Evolutionary conservation across 345 rosid species (phyloP).

Genomic region (Euphorbia pulcherrima): DNA sequence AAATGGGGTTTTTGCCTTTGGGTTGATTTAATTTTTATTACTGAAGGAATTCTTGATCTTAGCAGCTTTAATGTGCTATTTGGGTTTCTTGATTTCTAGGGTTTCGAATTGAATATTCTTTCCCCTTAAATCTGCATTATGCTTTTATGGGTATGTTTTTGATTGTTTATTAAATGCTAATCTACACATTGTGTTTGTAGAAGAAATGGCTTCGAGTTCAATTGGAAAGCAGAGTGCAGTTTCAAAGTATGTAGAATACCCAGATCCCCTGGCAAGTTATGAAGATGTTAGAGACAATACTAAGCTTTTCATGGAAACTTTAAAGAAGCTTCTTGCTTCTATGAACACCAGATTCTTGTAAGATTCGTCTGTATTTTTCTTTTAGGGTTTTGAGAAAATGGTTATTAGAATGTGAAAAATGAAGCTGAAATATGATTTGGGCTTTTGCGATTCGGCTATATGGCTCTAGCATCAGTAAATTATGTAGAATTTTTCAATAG

Average conservation of each 20-base stretch:
- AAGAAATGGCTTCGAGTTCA: constrained; percentile 82
- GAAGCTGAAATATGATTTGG: too few species aligned
- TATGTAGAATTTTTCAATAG: too few species aligned
- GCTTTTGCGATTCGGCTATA: too few species aligned
- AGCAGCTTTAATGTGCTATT: too few species aligned
- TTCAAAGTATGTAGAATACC: constrained; percentile 37
- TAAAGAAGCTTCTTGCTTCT: constrained; percentile 71
- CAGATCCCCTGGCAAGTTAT: constrained; percentile 63
- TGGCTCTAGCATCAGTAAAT: too few species aligned
- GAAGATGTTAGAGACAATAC: constrained; percentile 58
- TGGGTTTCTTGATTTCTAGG: constrained; percentile 25
- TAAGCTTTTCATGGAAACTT: constrained; percentile 59
- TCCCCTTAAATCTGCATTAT: constrained; percentile 17
- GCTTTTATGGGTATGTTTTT: constrained; percentile 10
- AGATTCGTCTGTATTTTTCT: too few species aligned
- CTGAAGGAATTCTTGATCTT: too few species aligned
- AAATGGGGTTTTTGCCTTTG: constrained; percentile 27
- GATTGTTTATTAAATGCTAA: constrained; percentile 15
- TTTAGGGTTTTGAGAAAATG: too few species aligned
- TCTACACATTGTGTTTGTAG: too few species aligned
- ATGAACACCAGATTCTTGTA: constrained; percentile 94
- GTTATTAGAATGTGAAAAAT: too few species aligned
- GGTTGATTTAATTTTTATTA: neutral
- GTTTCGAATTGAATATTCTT: constrained; percentile 14
- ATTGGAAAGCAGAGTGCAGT: constrained; percentile 57